Base-by-base conservation (phyloP, 2,329 filamentous ascomycete genomes). In the Diaporthe velutina region DNA sequence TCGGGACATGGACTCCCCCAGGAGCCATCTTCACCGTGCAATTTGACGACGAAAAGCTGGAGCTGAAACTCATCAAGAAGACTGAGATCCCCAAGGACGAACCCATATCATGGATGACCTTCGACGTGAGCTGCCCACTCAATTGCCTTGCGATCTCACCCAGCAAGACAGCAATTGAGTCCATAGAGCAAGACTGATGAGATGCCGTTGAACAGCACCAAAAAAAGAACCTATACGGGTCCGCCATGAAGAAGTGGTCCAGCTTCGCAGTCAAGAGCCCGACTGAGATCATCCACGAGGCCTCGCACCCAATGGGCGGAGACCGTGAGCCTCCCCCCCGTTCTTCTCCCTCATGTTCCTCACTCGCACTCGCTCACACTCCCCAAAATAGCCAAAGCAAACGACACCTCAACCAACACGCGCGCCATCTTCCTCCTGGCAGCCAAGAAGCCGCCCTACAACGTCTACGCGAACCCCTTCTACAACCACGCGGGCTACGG, bases 61-160 rank as follows among this genome's bases (percentile, higher is more conserved):
- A 92, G 9, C 85, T 97, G 76, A 90, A 93, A 78, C 84, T 97
- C 80, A 86, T 97, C 81, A 95, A 96, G 86, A 92, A 93, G 79
- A 97, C 94, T 1, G 91, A 92, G 74, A 97, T 97, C 73, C 93
- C 94, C 6, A 85, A 93, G 70, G 93, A 96, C 77, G 94, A 98
- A 84, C 94, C 95, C 10, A 97, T 98, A 78, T 97, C 95, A 75
- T 98, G 95, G 95, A 96, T 98, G 93, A 93, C 94, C 22, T 96
- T 97, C 80, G 93, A 95, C 83, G 94, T 95, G 86, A 85, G 93
- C 35, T 30, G 17, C 3, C 19, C 25, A 13, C 15, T n/a, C 54
- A 30, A 38, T 33, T 58, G 35, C 15, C 10, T 48, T 12, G 8
- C 54, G n/a, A 22, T 17, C 28, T 48, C 68, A 58, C 38, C 13